Conservation (phyloP, 257 asterid species). For the Solanum pinnatisectum region DNA sequence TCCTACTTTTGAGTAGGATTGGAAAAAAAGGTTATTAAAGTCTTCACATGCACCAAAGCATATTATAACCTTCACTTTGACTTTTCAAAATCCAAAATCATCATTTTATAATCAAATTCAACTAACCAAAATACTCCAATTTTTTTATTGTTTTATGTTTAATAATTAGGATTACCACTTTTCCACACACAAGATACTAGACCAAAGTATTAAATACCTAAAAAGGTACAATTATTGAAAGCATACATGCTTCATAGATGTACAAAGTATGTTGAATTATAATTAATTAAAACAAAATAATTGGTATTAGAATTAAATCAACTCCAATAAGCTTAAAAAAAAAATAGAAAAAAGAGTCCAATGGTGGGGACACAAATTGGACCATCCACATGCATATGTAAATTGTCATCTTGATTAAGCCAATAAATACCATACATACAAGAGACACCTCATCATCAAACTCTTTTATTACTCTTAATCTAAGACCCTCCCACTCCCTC, state of each 20-base stretch:
- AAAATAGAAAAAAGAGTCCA: background rate
- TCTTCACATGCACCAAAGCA: background rate
- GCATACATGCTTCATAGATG: background rate
- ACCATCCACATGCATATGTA: slow-evolving; percentile 17
- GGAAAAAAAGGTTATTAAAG: background rate
- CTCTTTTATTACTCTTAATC: background rate
- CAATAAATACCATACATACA: background rate
- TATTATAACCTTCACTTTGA: background rate
- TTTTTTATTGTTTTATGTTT: background rate
- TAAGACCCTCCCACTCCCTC: background rate
- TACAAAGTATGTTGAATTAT: background rate
- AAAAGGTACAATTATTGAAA: background rate
- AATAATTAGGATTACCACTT: background rate
- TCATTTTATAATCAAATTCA: background rate
- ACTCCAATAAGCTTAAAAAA: background rate
- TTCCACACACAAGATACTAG: background rate
- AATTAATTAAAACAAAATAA: background rate
- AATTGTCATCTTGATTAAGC: slow-evolving; percentile 16
- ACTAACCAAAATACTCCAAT: background rate
- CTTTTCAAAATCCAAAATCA: background rate
- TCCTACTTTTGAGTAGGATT: background rate
- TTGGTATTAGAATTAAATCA: background rate
- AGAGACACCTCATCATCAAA: slow-evolving; percentile 4
- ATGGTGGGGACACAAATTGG: background rate
- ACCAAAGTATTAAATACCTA: background rate